Base-by-base conservation (phyloP, 108 stramenopile genomes). In the Nitzschia putrida region DNA sequence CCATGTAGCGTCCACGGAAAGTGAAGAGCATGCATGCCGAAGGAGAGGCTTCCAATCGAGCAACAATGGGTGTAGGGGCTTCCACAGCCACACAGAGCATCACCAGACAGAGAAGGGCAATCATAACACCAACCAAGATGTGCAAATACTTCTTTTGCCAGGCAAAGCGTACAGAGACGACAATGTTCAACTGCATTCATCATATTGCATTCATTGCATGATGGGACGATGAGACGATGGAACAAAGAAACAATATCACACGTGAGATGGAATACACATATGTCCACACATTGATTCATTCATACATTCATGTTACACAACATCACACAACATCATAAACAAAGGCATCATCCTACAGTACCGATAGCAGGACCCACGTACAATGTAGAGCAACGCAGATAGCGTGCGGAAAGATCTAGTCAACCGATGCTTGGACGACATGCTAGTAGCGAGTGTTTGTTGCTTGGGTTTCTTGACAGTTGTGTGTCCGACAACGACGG, bases 351-450 rank as follows among this genome's bases (percentile, higher is more conserved):
- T 6, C 47, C 6, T 44, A 9, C 9, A 12, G n/a, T 20, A 53
- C 20, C 8, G 72, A 57, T 9, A n/a, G n/a, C n/a, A n/a, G n/a
- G n/a, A 10, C n/a, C 7, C 8, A 79, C 82, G 78, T 51, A 86
- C 80, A 56, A 82, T 34, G 55, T 86, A 86, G 14, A 86, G 34
- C 72, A 83, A 56, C 47, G 78, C 82, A 42, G 85, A 86, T 43
- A 86, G 69, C 55, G 82, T 83, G 10, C 85, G 82, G 61, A 86
- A 86, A 21, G 85, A 81, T 61, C 80, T 69, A 26, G 85, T 85
- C 63, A 85, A 51, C 43, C 85, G 81, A 71, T 85, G 80, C 61
- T 85, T 85, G 10, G 85, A 85, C 10, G 81, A 82, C 85, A 85
- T 85, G 64, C n/a, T 77, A 34, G 29, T 77, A 34, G 29, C 29